Percentiles rank a stretch among this genome's conserved stretches.
These are phyloP conservation scores for Aciculosporium take DNA, from an alignment of 2,329 filamentous ascomycete species.

Conservation along the genomic window DNA sequence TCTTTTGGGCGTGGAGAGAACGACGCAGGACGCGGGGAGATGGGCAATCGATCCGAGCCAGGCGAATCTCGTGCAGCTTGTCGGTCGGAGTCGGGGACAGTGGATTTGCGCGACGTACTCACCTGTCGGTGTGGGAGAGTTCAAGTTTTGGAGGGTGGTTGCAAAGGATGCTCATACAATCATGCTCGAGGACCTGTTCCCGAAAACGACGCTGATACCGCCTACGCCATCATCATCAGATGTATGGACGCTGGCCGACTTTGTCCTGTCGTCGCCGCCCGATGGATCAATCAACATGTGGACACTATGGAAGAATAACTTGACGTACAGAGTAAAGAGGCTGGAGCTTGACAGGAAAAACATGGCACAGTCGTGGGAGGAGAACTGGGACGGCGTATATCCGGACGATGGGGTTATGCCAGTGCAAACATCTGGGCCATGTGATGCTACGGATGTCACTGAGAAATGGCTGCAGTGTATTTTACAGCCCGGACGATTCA, in stretches of 20 bases:
- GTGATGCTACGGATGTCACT: slow-evolving; percentile 54
- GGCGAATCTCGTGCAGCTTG: slow-evolving; percentile 59
- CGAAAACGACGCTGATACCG: slow-evolving; percentile 45
- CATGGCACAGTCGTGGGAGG: slow-evolving; percentile 45
- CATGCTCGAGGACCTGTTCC: slow-evolving; percentile 57
- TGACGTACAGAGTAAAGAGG: slow-evolving; percentile 59
- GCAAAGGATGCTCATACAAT: slow-evolving; percentile 50
- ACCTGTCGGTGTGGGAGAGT: slow-evolving; percentile 72
- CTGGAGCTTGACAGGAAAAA: slow-evolving; percentile 59
- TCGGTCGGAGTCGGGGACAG: slow-evolving; percentile 41
- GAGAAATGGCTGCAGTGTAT: slow-evolving; percentile 82
- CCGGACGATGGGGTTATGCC: slow-evolving; percentile 42
- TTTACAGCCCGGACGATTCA: slow-evolving; percentile 71
- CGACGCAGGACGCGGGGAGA: slow-evolving; percentile 54
- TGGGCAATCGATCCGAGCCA: slow-evolving; percentile 71
- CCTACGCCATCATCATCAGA: slow-evolving; percentile 55
- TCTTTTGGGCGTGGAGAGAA: slow-evolving; percentile 52
- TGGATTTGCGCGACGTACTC: slow-evolving; percentile 67
- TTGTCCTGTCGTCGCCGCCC: slow-evolving; percentile 43
- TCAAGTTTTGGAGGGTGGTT: slow-evolving; percentile 80
- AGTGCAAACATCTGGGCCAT: slow-evolving; percentile 43
- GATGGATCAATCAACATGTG: slow-evolving; percentile 50
- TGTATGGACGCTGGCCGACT: slow-evolving; percentile 70
- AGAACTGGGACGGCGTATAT: slow-evolving; percentile 56
- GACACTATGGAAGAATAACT: slow-evolving; percentile 76